Conservation (phyloP, 2,329 filamentous ascomycete genomes). For the Helminthosporium solani region DNA sequence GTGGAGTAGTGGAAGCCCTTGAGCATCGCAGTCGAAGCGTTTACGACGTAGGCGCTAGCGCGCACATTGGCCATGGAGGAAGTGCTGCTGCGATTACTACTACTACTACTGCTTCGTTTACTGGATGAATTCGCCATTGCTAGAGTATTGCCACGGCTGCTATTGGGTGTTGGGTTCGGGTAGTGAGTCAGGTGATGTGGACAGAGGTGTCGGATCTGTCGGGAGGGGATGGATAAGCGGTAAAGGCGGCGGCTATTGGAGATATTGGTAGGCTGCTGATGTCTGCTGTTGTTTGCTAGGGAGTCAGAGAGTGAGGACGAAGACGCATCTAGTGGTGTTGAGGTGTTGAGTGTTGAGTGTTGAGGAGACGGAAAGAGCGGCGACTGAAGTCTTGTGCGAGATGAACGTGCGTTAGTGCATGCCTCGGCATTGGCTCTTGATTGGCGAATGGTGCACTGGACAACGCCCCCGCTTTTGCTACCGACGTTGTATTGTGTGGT, state of each 20-base stretch:
- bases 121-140: conserved; percentile 70
- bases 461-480: not conserved
- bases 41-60: conserved; percentile 88
- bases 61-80: conserved; percentile 73
- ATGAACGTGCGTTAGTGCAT: conserved; percentile 1
- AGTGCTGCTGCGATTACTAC: conserved; percentile 61
- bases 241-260: not conserved
- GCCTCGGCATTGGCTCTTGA: not conserved
- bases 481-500: too few relatives aligned
- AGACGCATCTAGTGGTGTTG: too few relatives aligned
- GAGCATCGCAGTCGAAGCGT: conserved; percentile 66
- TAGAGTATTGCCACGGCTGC: conserved; percentile 50
- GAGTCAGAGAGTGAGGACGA: not conserved
- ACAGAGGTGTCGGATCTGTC: not conserved
- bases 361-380: not conserved
- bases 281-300: not conserved
- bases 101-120: conserved; percentile 72
- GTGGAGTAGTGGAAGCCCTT: conserved; percentile 93
- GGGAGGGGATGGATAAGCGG: not conserved
- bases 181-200: conserved; percentile 3
- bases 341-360: conserved; percentile 3
- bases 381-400: conserved; percentile 5
- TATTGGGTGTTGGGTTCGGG: not conserved
- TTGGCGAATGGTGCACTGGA: not conserved
- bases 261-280: not conserved